Base-by-base conservation (phyloP, 139 green algal genomes). In the Tetradesmus lagerheimii region DNA sequence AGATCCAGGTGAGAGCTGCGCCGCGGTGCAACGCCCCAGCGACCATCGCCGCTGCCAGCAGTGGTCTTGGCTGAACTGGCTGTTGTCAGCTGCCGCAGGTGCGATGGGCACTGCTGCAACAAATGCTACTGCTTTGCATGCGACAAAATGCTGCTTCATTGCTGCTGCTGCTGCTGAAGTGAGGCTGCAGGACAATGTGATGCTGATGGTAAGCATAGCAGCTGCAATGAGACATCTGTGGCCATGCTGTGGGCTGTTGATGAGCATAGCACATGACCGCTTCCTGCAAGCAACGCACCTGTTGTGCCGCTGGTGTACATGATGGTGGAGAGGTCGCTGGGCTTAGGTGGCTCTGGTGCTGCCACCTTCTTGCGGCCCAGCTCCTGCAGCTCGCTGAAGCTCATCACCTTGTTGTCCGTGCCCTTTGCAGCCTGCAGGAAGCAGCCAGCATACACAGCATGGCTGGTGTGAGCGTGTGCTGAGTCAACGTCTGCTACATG, bases 301-400 rank as follows among this genome's bases (percentile, higher is more conserved):
- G 96, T 98, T 29, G 96, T 98, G 80, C 96, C 96, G 45, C 81
- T 94, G n/a, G 97, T 99, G 95, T 99, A 98, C 97, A 99, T 98
- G 91, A 99, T 98, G 80, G 97, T 98, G 93, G 94, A 97, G 15
- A 98, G 92, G 94, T 98, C 96, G 31, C 94, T 87, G 0, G 95
- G 39, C 78, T 91, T 90, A 38, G 96, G 94, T 34, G 89, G 92
- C 29, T 91, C 57, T 29, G 83, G 86, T 31, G 83, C 67, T 41
- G 74, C 87, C 47, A 38, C 37, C 31, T 12, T 82, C 38, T 81
- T 92, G 25, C 78, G 50, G 0, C 95, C 96, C 85, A 94, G 29
- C 27, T 74, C 50, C 80, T 96, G 39, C 74, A 97, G 93, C 85
- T 96, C 94, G 1, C 85, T 83, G 79, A 94, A 97, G 16, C 80